Percentiles rank a stretch among this genome's conserved stretches.
Conservation (phyloP, 2,329 filamentous ascomycete genomes). For the Trichoderma koningiopsis region DNA sequence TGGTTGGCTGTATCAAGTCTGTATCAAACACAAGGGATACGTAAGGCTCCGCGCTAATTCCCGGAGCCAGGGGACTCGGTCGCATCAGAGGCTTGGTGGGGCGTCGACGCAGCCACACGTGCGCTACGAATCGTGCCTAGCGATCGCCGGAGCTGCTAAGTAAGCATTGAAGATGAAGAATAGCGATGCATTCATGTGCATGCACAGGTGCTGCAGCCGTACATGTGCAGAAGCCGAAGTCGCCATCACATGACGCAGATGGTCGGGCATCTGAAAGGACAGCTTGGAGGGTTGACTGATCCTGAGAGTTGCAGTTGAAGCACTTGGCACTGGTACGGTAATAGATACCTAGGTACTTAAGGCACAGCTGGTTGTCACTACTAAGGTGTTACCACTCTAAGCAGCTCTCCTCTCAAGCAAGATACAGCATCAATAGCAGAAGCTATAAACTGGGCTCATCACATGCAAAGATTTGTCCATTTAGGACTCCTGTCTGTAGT, state of each 20-base stretch:
- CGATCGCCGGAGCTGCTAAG: not conserved
- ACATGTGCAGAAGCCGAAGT: not conserved
- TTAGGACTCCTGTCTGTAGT: not conserved
- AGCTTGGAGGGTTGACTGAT: not conserved
- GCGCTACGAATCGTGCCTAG: not conserved
- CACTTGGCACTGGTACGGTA: not conserved
- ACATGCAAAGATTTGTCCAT: not conserved
- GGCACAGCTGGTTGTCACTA: not conserved
- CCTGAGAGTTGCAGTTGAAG: not conserved
- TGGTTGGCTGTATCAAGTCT: conserved; percentile 8
- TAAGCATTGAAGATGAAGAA: not conserved
- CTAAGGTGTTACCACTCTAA: not conserved
- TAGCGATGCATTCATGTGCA: not conserved
- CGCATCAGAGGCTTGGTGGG: conserved; percentile 18
- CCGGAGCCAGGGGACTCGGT: conserved; percentile 15
- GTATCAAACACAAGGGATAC: conserved; percentile 22
- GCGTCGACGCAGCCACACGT: conserved; percentile 21
- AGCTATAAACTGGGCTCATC: not conserved
- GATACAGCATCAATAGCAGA: not conserved
- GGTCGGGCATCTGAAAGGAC: not conserved
- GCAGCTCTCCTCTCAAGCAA: not conserved
- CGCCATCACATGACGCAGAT: not conserved
- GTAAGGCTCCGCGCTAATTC: conserved; percentile 21
- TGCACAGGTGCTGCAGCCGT: not conserved
- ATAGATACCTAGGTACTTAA: no score